Base-by-base conservation (phyloP, 768 basidiomycete species). In the Cystobasidium ongulense region DNA sequence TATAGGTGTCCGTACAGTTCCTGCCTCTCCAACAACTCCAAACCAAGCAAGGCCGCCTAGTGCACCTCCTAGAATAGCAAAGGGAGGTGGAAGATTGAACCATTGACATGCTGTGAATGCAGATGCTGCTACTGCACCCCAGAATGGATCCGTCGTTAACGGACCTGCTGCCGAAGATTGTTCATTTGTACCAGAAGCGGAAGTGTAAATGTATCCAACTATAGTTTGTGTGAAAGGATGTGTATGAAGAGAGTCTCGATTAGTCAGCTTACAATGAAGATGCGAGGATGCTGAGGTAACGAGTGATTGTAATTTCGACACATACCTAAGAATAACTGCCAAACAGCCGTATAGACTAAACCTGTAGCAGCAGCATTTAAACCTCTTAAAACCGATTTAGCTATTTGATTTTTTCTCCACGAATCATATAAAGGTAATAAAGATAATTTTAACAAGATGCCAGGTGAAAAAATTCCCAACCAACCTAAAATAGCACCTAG, bases 381-480 rank as follows among this genome's bases (percentile, higher is more conserved):
- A 1, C 81, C 81, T 10, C 80, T 57, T 25, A 81, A 64, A 25
- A 77, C 63, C 13, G 71, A 75, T 41, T 67, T 38, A 21, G 76
- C 65, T 67, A 63, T 43, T 10, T 73, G 68, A n/a, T 72, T 27
- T 11, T 63, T 75, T 53, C 74, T 75, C 76, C 43, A 71, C 38
- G 39, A 31, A 33, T 54, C 50, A 29, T 73, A 82, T 1, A 80
- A 57, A 1, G 80, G 79, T 31, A 80, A 73, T 27, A 81, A 74
- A 1, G 78, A 80, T 25, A 80, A 62, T 57, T 80, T 81, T 41
- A 82, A 77, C 25, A 80, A 29, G 53, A 83, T 78, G 0, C 86
- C 86, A 0, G 85, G 86, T 4, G 81, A 74, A 76, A 86, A 86
- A 54, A 86, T 85, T 10, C 84, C 85, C 17, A 85, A 29, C 78